phyloP scores from a whole-genome alignment of 225 moss, liverwort and hornwort genomes.

The Marchantia polymorpha region DNA sequence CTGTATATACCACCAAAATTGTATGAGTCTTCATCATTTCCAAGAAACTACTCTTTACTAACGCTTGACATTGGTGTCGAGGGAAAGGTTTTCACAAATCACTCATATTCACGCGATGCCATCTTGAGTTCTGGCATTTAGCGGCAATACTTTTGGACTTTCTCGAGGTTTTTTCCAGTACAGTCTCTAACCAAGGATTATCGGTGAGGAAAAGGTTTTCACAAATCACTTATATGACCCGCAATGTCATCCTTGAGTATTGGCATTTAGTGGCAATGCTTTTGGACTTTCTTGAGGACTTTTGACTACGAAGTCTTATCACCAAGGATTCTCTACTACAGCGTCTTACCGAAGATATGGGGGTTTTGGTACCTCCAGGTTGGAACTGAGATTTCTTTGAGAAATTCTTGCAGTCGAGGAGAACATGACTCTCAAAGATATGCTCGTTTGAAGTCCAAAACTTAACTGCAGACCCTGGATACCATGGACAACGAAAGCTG shows the following conservation, averaged over 20 bases:
- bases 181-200: no score
- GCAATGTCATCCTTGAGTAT: no score
- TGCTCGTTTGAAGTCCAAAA: conserved; percentile 34
- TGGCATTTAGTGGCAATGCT: no score
- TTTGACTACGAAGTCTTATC: no score
- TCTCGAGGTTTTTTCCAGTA: no score
- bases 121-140: conserved; percentile 58
- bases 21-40: no score
- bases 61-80: conserved; percentile 38
- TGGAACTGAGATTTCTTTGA: conserved; percentile 95
- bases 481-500: conserved; percentile 22
- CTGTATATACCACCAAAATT: no score
- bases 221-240: no score
- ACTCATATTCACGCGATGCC: no score
- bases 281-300: no score
- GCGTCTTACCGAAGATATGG: conserved; percentile 46
- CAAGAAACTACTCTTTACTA: conserved; percentile 29
- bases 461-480: conserved; percentile 34
- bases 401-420: conserved; percentile 26
- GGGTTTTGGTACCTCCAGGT: conserved; percentile 35
- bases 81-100: conserved; percentile 55
- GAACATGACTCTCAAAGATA: conserved; percentile 36
- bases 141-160: conserved; percentile 82
- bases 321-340: conserved; percentile 56
- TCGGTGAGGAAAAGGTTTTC: no score